Base-by-base conservation (phyloP, 257 asterid genomes). In the Solanum verrucosum region DNA sequence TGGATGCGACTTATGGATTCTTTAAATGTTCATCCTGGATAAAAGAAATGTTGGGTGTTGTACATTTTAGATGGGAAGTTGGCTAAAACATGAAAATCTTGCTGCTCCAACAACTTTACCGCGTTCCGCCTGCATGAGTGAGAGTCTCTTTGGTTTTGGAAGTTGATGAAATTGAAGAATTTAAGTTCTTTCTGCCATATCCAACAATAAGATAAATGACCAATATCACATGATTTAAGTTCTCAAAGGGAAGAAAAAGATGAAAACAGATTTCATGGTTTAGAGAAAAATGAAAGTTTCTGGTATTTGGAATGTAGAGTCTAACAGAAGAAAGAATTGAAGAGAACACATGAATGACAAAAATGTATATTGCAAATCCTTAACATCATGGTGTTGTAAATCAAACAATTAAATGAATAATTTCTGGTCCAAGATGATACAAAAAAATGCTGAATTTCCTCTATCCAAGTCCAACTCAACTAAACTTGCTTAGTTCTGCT, bases 61-160 rank as follows among this genome's bases (percentile, higher is more conserved):
- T 27, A n/a, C n/a, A 72, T 70, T 34, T 25, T 40, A 9, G 16
- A 88, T 42, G 38, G 38, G 52, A 23, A 60, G 91, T 85, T 85
- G 90, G 91, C 89, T 89, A 86, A 87, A 77, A 75, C 96, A 94
- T 84, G 93, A 93, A 86, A 63, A 75, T 87, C 83, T 90, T 91
- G 90, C 86, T 92, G 94, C 68, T 87, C 77, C 79, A 93, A 90
- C 98, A 83, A 92, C 93, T 75, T 44, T 16, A 34, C 35, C 56
- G 82, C 95, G 91, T 88, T 34, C 92, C 11, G 87, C 87, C 88
- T 87, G 91, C 92, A 90, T 92, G 96, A 89, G 40, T 38, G 12
- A 14, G 11, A 25, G 5, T 38, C 25, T 37, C 42, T 37, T 31
- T 60, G 42, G 56, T 23, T 52, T 63, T 23, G 71, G 71, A n/a